phyloP scores from a whole-genome alignment of 2,329 filamentous ascomycete genomes.

The Rasamsonia emersonii region DNA sequence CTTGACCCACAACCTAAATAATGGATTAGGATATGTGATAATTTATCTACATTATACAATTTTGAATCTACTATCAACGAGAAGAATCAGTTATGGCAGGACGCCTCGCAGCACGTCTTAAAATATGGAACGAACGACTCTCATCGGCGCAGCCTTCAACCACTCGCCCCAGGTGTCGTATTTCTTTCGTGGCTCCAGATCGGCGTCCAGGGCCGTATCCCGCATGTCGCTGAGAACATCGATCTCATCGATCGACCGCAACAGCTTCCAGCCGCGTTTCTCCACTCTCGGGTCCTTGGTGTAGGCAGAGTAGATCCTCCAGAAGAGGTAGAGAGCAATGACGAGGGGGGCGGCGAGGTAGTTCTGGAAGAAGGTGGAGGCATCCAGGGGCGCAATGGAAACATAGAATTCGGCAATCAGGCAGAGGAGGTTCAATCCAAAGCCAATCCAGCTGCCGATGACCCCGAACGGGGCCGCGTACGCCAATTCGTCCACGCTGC shows the following conservation, averaged over 20 bases:
- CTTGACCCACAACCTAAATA: too few species aligned
- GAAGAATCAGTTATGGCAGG: too few species aligned
- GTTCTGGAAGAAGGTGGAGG: slow-evolving; percentile 36
- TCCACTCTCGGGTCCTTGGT: slow-evolving; percentile 15
- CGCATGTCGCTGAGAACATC: slow-evolving; percentile 14
- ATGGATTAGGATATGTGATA: too few species aligned
- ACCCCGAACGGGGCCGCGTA: slow-evolving; percentile 54
- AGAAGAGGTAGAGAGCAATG: slow-evolving; percentile 31
- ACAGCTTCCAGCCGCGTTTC: slow-evolving; percentile 13
- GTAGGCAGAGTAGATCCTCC: slow-evolving; percentile 24
- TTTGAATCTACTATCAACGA: too few species aligned
- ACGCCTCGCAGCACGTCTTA: too few species aligned
- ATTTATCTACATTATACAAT: too few species aligned
- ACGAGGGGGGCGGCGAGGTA: slow-evolving; percentile 42
- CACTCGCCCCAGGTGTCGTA: slow-evolving; percentile 16
- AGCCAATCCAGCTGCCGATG: slow-evolving; percentile 54
- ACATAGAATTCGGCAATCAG: slow-evolving; percentile 43
- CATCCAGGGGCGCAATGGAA: slow-evolving; percentile 22
- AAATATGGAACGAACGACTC: slow-evolving; percentile 13
- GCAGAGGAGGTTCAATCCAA: slow-evolving; percentile 47
- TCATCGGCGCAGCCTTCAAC: slow-evolving; percentile 14
- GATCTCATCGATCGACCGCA: slow-evolving; percentile 12
- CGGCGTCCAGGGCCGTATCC: slow-evolving; percentile 14
- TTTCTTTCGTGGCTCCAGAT: slow-evolving; percentile 13
- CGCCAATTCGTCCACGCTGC: slow-evolving; percentile 55